These are phyloP conservation scores for Suillus lakei DNA, from an alignment of 768 basidiomycete genomes.

Conservation along the genomic window DNA sequence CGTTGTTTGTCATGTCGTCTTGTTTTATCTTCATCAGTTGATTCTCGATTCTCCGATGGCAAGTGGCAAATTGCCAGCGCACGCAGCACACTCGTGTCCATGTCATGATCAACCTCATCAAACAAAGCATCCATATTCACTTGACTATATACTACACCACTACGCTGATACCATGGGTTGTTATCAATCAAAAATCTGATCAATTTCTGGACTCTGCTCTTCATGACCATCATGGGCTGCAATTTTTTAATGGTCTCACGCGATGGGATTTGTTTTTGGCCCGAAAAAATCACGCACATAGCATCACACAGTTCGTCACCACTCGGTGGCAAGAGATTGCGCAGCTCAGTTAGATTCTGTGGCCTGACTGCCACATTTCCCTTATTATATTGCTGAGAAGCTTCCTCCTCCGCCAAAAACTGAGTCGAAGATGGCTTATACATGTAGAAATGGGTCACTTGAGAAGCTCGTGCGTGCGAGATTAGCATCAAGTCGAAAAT, in stretches of 20 bases:
- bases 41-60: no score
- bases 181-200: no score
- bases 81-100: background rate
- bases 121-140: background rate
- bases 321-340: background rate
- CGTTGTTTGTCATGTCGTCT: no score
- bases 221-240: no score
- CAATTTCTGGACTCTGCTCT: no score
- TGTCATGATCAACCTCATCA: background rate
- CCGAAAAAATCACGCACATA: background rate
- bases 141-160: no score
- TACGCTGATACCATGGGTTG: background rate
- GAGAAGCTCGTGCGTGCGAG: no score
- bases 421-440: no score
- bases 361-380: background rate
- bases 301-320: background rate
- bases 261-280: background rate
- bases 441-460: no score
- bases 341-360: no score
- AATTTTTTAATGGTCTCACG: background rate
- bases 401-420: background rate
- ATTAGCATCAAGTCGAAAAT: no score
- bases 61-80: background rate
- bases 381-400: background rate
- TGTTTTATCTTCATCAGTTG: no score